phyloP scores from a whole-genome alignment of 2,329 filamentous ascomycete genomes.

The Aspergillus pseudoterreus region DNA sequence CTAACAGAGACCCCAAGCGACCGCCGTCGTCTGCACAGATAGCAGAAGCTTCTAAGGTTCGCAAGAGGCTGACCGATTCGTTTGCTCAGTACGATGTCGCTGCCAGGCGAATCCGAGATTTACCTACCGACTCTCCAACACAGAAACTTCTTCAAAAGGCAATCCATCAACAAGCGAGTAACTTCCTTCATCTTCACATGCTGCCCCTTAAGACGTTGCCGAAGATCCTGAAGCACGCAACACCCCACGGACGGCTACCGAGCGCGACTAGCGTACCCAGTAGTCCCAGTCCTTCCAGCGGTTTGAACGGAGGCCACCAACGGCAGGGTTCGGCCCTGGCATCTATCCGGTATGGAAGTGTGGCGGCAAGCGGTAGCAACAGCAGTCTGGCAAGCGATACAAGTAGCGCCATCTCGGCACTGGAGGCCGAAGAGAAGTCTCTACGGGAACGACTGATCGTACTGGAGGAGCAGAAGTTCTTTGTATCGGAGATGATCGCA shows the following conservation, averaged over 20 bases:
- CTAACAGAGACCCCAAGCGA: constrained; percentile 55
- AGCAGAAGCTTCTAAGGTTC: constrained; percentile 79
- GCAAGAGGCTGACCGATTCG: constrained; percentile 83
- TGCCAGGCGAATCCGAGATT: constrained; percentile 73
- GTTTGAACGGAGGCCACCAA: constrained; percentile 20
- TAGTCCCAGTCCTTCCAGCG: constrained; percentile 19
- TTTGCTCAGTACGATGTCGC: constrained; percentile 84
- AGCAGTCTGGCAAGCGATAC: constrained; percentile 53
- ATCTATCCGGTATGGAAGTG: constrained; percentile 55
- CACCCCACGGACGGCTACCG: constrained; percentile 44
- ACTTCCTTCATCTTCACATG: constrained; percentile 87
- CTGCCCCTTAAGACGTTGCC: constrained; percentile 75
- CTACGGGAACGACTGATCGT: constrained; percentile 76
- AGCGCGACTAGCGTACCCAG: constrained; percentile 22
- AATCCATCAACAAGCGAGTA: constrained; percentile 76
- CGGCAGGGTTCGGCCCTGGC: constrained; percentile 49
- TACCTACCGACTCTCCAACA: constrained; percentile 67
- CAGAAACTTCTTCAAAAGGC: constrained; percentile 75
- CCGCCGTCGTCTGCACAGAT: constrained; percentile 68
- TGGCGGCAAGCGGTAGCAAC: constrained; percentile 47
- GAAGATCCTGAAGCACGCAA: constrained; percentile 61
- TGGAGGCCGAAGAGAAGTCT: constrained; percentile 81
- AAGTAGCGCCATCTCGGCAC: constrained; percentile 57
- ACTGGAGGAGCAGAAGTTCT: constrained; percentile 85
- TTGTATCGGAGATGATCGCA: constrained; percentile 81